Evolutionary conservation across 345 rosid genomes (phyloP), one percentile per base, ranked within the genome.

Genomic region (Corchorus capsularis): DNA sequence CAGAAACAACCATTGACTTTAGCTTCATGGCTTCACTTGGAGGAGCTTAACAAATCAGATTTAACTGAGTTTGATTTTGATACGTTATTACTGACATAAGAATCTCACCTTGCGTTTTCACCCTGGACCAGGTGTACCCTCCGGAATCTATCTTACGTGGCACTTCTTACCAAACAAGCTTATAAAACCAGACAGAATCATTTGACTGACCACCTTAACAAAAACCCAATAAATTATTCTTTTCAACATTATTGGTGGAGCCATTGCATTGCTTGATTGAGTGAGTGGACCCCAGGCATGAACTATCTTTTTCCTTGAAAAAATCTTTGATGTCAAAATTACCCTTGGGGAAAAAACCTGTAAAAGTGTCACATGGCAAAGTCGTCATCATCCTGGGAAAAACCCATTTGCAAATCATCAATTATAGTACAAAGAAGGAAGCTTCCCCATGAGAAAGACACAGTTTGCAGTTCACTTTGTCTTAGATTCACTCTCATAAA

Each of bases 371-470:
- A 71, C 63, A 22, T 47, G 59, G 4, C 8, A 32, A 49, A 62
- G 9, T 17, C 47, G 10, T 47, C 17, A 12, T 34, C 43, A 10
- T 46, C 43, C 8, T 19, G 3, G 49, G 66, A 0, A 73, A 39
- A 62, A 45, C 20, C 34, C 68, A 27, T 15, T 2, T 8, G 13
- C 12, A 19, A 19, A 32, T 55, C 69, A 62, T 53, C 52, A 2
- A 32, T n/a, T n/a, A 19, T 0, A 7, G 9, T 17, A 17, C 52
- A 56, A 49, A 64, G 22, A 69, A 64, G 57, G 63, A 56, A 50
- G 9, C 63, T 65, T 72, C 83, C 19, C 10, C 55, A 15, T 4
- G 13, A 20, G n/a, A 41, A 11, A 77, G 32, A 50, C 55, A 49
- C 32, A 16, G 8, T 6, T 35, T 20, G 13, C 19, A 7, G 5